phyloP scores from a whole-genome alignment of 192 early-diverging fungal genomes.

The Lobosporangium transversale region DNA sequence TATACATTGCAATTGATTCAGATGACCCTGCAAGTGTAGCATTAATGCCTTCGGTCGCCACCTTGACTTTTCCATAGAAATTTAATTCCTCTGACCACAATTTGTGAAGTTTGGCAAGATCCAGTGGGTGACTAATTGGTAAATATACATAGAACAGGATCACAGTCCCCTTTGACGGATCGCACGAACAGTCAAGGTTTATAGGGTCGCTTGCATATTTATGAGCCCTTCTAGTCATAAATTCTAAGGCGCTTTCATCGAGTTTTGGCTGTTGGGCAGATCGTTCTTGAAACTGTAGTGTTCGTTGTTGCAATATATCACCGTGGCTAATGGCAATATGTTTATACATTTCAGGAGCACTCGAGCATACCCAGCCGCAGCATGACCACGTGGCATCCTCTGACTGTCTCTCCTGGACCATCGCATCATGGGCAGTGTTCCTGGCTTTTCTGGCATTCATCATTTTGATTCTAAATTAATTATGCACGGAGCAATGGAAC shows the following conservation, averaged over 20 bases:
- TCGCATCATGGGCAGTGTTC: slow-evolving; percentile 13
- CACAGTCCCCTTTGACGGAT: slow-evolving; percentile 42
- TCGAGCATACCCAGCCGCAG: slow-evolving; percentile 12
- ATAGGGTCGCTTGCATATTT: slow-evolving; percentile 58
- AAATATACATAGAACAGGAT: slow-evolving; percentile 64
- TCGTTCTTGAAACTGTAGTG: neutral
- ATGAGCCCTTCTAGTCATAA: slow-evolving; percentile 32
- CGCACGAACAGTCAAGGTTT: slow-evolving; percentile 50
- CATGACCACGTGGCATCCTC: slow-evolving; percentile 26
- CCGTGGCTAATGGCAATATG: slow-evolving; percentile 25
- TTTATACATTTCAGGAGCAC: slow-evolving; percentile 20
- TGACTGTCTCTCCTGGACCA: slow-evolving; percentile 18
- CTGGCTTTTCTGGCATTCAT: slow-evolving; percentile 24
- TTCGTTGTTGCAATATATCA: slow-evolving; percentile 17
- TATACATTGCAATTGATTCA: slow-evolving; percentile 52
- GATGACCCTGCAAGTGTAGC: slow-evolving; percentile 67
- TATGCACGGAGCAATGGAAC: neutral
- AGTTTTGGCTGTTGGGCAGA: neutral
- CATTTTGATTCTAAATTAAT: neutral
- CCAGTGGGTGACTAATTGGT: slow-evolving; percentile 40
- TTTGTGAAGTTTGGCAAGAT: slow-evolving; percentile 52
- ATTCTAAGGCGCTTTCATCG: slow-evolving; percentile 1
- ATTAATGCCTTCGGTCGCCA: slow-evolving; percentile 73
- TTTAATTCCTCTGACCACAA: slow-evolving; percentile 31
- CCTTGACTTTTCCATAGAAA: slow-evolving; percentile 61